A percentile compares a stretch with the other conserved stretches of the same genome.
These are phyloP conservation scores for Sclerotinia minor DNA, from an alignment of 2,329 filamentous ascomycete genomes.

Conservation along the genomic window DNA sequence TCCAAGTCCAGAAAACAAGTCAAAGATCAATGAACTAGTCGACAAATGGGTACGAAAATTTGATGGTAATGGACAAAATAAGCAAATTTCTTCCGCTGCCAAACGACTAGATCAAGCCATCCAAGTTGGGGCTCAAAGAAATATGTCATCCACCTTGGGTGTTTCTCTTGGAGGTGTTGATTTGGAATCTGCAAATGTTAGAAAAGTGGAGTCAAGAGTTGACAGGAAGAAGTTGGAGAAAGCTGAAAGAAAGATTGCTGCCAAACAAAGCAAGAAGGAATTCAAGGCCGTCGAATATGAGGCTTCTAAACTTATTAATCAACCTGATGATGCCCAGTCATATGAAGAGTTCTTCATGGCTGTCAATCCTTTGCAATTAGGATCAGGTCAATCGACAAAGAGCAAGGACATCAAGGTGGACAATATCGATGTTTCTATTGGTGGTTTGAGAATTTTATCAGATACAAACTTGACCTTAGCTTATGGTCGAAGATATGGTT, in stretches of 20 bases:
- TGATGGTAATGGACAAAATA: constrained; percentile 66
- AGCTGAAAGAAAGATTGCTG: constrained; percentile 93
- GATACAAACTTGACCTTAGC: constrained; percentile 89
- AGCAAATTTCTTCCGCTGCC: constrained; percentile 72
- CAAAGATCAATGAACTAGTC: constrained; percentile 78
- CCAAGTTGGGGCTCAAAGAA: constrained; percentile 89
- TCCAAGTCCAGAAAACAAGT: constrained; percentile 68
- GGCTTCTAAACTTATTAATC: constrained; percentile 83
- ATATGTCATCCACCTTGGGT: constrained; percentile 93
- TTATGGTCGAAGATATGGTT: constrained; percentile 90
- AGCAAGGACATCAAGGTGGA: constrained; percentile 99
- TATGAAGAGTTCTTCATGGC: constrained; percentile 99
- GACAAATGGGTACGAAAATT: constrained; percentile 86
- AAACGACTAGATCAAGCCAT: constrained; percentile 90
- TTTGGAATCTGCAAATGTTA: constrained; percentile 85
- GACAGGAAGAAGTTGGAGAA: constrained; percentile 99
- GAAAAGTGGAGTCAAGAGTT: constrained; percentile 96
- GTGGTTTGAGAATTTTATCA: constrained; percentile 81
- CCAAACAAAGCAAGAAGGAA: constrained; percentile 96
- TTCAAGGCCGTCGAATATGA: constrained; percentile 99
- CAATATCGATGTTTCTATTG: constrained; percentile 90
- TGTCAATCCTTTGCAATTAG: constrained; percentile 93
- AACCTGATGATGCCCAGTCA: constrained; percentile 79
- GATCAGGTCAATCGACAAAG: constrained; percentile 70
- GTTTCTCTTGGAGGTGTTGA: constrained; percentile 83